phyloP scores from a whole-genome alignment of 2,329 filamentous ascomycete species.

The Sporothrix pseudoabietina region DNA sequence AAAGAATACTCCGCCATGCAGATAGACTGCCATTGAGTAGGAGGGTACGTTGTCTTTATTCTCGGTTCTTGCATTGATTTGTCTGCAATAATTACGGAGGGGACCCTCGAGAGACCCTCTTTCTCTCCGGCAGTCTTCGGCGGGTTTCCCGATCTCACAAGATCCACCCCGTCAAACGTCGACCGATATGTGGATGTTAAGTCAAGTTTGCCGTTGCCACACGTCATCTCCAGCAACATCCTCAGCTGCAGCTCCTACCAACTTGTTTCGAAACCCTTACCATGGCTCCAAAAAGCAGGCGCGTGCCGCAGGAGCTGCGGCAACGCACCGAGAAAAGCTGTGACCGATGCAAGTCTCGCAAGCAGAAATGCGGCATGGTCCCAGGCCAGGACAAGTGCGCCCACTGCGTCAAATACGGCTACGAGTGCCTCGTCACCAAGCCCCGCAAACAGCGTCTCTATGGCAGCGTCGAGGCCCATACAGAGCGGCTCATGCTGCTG shows the following conservation, averaged over 20 bases:
- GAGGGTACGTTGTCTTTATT: background rate
- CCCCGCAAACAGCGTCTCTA: conserved; percentile 48
- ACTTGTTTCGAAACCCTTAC: too few relatives aligned
- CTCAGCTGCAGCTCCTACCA: background rate
- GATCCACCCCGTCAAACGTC: background rate
- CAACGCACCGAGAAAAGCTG: conserved; percentile 49
- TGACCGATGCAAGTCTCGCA: conserved; percentile 50
- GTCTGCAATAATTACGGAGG: background rate
- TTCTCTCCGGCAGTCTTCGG: background rate
- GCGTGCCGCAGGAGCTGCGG: conserved; percentile 48
- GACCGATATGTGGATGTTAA: too few relatives aligned
- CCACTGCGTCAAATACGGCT: conserved; percentile 46
- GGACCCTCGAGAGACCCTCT: background rate
- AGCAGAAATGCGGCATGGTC: conserved; percentile 48
- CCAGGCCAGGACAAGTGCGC: conserved; percentile 44
- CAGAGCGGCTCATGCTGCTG: conserved; percentile 44
- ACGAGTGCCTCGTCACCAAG: conserved; percentile 47
- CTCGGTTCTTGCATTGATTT: background rate
- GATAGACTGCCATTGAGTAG: background rate
- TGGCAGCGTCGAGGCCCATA: conserved; percentile 46
- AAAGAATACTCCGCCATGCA: background rate
- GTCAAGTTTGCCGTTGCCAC: background rate
- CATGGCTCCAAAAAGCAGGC: conserved; percentile 34
- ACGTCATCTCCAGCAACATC: background rate
- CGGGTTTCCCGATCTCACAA: background rate